Percentiles rank a stretch among this genome's conserved stretches.
These are phyloP conservation scores for Suillus lakei DNA, from an alignment of 768 basidiomycete species.

Conservation along the genomic window DNA sequence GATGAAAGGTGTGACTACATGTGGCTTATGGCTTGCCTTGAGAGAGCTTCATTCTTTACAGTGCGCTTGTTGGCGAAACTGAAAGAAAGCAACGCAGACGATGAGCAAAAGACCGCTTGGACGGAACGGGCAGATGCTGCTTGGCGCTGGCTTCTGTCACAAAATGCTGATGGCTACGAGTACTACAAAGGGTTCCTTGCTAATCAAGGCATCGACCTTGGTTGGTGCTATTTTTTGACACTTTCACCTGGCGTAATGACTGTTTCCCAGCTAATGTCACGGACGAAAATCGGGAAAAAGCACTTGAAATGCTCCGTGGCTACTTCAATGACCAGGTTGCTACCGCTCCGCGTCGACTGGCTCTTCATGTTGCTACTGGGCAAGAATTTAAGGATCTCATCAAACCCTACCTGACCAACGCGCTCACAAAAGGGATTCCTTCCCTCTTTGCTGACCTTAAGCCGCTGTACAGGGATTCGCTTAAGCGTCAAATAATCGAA, in stretches of 20 bases:
- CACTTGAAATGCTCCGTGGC: conserved; percentile 60
- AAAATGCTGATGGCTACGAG: conserved; percentile 82
- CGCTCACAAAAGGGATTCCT: conserved; percentile 85
- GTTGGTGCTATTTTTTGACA: conserved; percentile 39
- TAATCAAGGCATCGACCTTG: conserved; percentile 66
- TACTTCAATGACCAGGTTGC: conserved; percentile 72
- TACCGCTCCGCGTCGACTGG: conserved; percentile 72
- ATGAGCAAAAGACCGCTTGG: conserved; percentile 35
- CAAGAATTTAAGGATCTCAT: conserved; percentile 71
- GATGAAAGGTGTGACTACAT: conserved; percentile 54
- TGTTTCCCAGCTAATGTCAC: conserved; percentile 42
- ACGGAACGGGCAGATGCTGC: conserved; percentile 77
- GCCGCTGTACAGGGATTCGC: conserved; percentile 67
- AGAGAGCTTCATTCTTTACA: conserved; percentile 32
- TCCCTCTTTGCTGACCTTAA: conserved; percentile 94
- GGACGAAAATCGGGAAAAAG: conserved; percentile 55
- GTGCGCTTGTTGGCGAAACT: conserved; percentile 81
- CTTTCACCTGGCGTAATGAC: background rate
- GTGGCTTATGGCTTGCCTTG: background rate
- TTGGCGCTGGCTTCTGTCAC: conserved; percentile 81
- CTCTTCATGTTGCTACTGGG: conserved; percentile 71
- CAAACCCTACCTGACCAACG: conserved; percentile 68
- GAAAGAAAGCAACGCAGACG: conserved; percentile 13
- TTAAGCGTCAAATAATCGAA: conserved; percentile 73
- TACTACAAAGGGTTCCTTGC: conserved; percentile 80